Conservation (phyloP, 345 rosid species). For the Capsella bursapastoris region DNA sequence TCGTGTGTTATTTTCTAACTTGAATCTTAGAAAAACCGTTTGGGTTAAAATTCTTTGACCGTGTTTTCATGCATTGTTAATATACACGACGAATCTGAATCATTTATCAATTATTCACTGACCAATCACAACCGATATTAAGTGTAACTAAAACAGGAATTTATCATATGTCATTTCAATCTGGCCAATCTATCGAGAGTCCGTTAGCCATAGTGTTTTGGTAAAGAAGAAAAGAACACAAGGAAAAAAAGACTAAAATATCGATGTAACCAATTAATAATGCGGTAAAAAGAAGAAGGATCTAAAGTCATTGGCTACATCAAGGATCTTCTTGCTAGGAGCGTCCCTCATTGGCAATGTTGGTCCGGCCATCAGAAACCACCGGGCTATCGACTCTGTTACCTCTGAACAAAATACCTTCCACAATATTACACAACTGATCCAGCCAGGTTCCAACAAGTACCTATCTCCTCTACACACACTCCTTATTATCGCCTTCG, state of each 20-base stretch:
- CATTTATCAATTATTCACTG: too few relatives aligned
- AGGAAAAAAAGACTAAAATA: neutral
- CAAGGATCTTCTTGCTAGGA: conserved; percentile 15
- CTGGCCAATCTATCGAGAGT: neutral
- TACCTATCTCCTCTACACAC: conserved; percentile 58
- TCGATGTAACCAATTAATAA: neutral
- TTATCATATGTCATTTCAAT: neutral
- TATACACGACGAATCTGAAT: too few relatives aligned
- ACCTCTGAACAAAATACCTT: conserved; percentile 38
- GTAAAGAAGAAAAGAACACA: neutral
- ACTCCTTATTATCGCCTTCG: conserved; percentile 49
- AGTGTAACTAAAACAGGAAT: neutral
- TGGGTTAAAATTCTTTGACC: too few relatives aligned
- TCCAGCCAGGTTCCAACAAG: conserved; percentile 56
- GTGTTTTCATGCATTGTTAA: too few relatives aligned
- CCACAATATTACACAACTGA: conserved; percentile 34
- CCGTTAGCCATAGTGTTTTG: neutral
- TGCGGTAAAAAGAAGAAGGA: neutral
- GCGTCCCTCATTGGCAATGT: conserved; percentile 4
- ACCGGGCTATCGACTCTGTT: conserved; percentile 31
- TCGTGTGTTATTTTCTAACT: too few relatives aligned
- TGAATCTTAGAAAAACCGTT: too few relatives aligned
- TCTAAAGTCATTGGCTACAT: neutral
- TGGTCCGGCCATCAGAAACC: conserved; percentile 28
- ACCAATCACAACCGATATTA: too few relatives aligned